Base-by-base conservation (phyloP, 345 rosid genomes). In the Excoecaria cochinchinensis region DNA sequence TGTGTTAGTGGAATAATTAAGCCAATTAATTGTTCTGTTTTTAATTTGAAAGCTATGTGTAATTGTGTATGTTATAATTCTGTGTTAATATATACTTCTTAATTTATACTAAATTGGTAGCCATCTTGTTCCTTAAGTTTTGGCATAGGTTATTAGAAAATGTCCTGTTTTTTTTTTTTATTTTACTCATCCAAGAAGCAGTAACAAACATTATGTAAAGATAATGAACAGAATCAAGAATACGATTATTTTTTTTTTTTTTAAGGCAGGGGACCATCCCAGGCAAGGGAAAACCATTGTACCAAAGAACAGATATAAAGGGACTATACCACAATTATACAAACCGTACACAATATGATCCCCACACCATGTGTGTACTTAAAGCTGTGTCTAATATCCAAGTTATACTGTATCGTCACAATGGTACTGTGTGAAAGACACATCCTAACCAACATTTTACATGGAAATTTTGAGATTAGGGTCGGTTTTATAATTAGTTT, bases 351-450 rank as follows among this genome's bases (percentile, higher is more conserved):
- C 16, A 17, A 15, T 5, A 15, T 14, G 31, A 70, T 11, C 50
- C 74, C 64, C 64, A 39, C 72, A 31, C 22, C 56, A 69, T 24
- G 48, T 17, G 63, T 42, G 15, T 42, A 65, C 52, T 19, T 19
- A 8, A 40, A 44, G 69, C 3, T 42, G 3, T 19, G 69, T 42
- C 52, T 21, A 42, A 42, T 42, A 65, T 42, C 69, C 21, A 42
- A 17, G 21, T 0, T 63, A 25, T 11, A n/a, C 21, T 31, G 31
- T 31, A 31, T 8, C 10, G 5, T 44, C 10, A 1, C 48, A 44
- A 44, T 44, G 2, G 31, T 31, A 31, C 31, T 1, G 31, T 44
- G 7, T 44, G 48, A 44, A 44, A 44, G 48, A 44, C 10, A 44
- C 10, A 6, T 44, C 7, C 48, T 44, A 6, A 44, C 48, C 46